These are phyloP conservation scores for Acer negundo DNA, from an alignment of 345 rosid species.

Conservation along the genomic window DNA sequence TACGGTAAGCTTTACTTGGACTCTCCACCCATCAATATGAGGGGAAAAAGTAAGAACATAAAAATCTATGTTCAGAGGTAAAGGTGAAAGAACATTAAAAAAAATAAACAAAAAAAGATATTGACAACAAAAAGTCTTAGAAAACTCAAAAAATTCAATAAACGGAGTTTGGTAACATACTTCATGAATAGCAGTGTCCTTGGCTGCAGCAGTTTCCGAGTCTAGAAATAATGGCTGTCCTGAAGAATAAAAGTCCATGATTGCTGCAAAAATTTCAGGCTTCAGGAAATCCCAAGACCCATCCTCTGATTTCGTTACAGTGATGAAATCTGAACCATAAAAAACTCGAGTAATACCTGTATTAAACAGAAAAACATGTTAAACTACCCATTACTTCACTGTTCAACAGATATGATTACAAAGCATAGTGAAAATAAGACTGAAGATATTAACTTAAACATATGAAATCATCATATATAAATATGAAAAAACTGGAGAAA, in stretches of 20 bases:
- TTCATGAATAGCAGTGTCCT: conserved; percentile 86
- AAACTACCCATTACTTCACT: not conserved
- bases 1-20: not conserved
- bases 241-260: conserved; percentile 95
- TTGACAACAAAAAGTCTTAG: not conserved
- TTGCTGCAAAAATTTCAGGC: conserved; percentile 90
- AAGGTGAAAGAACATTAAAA: not conserved
- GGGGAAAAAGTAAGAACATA: not conserved
- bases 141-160: not conserved
- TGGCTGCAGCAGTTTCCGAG: conserved; percentile 65
- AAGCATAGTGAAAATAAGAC: not conserved
- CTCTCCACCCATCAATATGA: conserved; percentile 1
- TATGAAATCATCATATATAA: too few relatives aligned
- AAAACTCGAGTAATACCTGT: conserved; percentile 81
- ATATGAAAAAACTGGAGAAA: too few relatives aligned
- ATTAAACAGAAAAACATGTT: conserved; percentile 19
- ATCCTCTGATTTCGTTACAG: conserved; percentile 89
- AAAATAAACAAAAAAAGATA: not conserved
- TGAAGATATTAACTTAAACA: not conserved
- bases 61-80: not conserved
- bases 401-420: not conserved
- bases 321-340: conserved; percentile 88
- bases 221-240: conserved; percentile 85
- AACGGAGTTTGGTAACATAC: conserved; percentile 32
- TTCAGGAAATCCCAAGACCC: conserved; percentile 79